Conservation (phyloP, 495 filamentous ascomycete species). For the Achaetomiella virescens region DNA sequence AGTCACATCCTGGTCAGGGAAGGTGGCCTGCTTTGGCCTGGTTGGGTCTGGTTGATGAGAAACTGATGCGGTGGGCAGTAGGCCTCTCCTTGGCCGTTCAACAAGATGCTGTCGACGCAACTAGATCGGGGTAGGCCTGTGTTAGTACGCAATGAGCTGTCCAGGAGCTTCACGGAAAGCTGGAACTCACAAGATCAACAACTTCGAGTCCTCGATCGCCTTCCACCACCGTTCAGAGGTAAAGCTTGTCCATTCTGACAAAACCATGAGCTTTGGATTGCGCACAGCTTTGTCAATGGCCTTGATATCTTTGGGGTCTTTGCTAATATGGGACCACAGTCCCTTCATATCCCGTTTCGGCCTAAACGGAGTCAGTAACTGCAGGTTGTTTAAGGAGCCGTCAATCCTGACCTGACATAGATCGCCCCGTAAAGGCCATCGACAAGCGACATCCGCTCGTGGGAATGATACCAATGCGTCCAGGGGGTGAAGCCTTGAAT, state of each 20-base stretch:
- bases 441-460: background rate
- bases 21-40: background rate
- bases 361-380: background rate
- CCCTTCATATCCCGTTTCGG: background rate
- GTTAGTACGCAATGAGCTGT: too few relatives aligned
- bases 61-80: background rate
- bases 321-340: background rate
- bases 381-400: too few relatives aligned
- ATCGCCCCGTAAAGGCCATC: background rate
- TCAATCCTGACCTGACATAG: too few relatives aligned
- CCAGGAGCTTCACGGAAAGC: too few relatives aligned
- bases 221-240: too few relatives aligned
- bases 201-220: too few relatives aligned
- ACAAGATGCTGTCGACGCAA: background rate
- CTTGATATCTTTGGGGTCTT: background rate
- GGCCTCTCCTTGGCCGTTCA: background rate
- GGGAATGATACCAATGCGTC: background rate
- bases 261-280: background rate
- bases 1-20: too few relatives aligned
- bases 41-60: background rate
- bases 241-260: background rate
- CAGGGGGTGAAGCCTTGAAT: background rate
- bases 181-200: too few relatives aligned
- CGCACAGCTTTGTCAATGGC: background rate
- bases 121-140: background rate